phyloP scores from a whole-genome alignment of 2,329 filamentous ascomycete genomes.

The Colletotrichum melonis region DNA sequence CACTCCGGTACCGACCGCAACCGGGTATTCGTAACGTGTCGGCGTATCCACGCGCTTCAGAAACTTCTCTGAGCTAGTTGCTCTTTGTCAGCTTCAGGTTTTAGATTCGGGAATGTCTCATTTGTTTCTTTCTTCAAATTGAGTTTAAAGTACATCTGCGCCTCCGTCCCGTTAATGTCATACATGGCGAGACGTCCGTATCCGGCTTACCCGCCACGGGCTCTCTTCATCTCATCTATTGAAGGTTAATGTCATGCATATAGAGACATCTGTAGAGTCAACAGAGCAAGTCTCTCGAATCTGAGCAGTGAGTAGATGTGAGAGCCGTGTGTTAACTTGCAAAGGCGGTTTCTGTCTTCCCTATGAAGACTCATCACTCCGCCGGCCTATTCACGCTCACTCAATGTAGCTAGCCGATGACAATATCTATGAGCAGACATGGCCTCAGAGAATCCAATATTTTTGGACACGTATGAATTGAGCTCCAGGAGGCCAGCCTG shows the following conservation, averaged over 20 bases:
- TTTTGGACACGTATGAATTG: too few species aligned
- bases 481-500: too few species aligned
- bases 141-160: neutral
- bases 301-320: neutral
- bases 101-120: neutral
- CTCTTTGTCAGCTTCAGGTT: neutral
- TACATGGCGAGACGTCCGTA: neutral
- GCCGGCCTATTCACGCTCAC: neutral
- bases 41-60: neutral
- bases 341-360: too few species aligned
- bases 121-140: neutral
- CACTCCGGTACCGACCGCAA: neutral
- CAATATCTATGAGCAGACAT: too few species aligned
- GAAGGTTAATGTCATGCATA: neutral
- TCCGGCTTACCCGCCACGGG: neutral
- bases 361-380: too few species aligned
- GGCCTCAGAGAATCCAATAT: too few species aligned
- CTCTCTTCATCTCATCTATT: slow-evolving; percentile 6
- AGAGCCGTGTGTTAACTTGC: too few species aligned
- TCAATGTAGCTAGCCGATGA: neutral
- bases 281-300: neutral
- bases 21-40: neutral
- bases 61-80: neutral
- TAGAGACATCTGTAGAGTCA: neutral
- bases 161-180: too few species aligned